Evolutionary conservation across 352 stramenopile species (phyloP).

Genomic region (Phytophthora crassamura): DNA sequence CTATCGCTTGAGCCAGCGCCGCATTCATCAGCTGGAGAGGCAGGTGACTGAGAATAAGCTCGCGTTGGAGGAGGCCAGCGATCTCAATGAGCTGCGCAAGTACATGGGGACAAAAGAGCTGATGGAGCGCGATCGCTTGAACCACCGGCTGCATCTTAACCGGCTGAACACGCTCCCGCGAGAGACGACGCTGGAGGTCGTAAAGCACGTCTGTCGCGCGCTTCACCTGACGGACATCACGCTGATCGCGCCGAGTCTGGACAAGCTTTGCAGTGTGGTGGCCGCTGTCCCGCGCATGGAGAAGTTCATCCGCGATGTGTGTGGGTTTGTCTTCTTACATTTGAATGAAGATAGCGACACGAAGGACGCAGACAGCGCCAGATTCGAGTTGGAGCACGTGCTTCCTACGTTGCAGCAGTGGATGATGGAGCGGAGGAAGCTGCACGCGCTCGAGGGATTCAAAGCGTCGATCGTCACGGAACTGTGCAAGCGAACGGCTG

Average conservation of each 20-base stretch:
- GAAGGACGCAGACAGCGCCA: conserved; percentile 25
- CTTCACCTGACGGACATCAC: conserved; percentile 87
- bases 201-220: conserved; percentile 86
- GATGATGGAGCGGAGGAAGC: conserved; percentile 59
- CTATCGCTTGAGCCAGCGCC: conserved; percentile 73
- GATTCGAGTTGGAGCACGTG: conserved; percentile 75
- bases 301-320: conserved; percentile 89
- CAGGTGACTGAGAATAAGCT: conserved; percentile 80
- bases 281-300: conserved; percentile 84
- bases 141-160: conserved; percentile 83
- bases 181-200: conserved; percentile 79
- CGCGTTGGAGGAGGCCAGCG: conserved; percentile 74
- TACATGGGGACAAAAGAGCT: conserved; percentile 87
- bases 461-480: conserved; percentile 63
- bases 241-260: conserved; percentile 75
- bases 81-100: conserved; percentile 80
- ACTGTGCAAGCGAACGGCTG: conserved; percentile 65
- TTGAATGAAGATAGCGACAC: conserved; percentile 31
- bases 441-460: conserved; percentile 72
- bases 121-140: conserved; percentile 78
- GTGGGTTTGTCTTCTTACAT: conserved; percentile 73
- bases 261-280: conserved; percentile 86
- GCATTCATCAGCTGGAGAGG: conserved; percentile 78
- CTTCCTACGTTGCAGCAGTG: conserved; percentile 76
- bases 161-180: conserved; percentile 76